Conservation (phyloP, 2,329 filamentous ascomycete genomes). For the Hymenoscyphus repandus region DNA sequence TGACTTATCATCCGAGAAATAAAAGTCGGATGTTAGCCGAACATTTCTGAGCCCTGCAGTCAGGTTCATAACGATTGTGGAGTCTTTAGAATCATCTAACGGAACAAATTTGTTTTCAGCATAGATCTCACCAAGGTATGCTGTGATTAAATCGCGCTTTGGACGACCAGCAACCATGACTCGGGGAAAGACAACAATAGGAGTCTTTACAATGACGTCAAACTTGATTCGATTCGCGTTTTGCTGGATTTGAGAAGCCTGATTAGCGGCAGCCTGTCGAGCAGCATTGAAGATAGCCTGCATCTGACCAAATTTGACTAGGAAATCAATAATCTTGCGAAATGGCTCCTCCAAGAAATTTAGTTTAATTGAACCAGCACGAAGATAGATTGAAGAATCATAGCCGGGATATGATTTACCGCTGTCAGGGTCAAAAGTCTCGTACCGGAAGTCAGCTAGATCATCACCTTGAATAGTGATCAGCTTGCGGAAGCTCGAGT, state of each 20-base stretch:
- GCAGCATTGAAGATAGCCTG: slow-evolving; percentile 98
- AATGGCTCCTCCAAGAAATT: slow-evolving; percentile 98
- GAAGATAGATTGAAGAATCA: slow-evolving; percentile 83
- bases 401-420: slow-evolving; percentile 80
- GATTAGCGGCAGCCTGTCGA: slow-evolving; percentile 85
- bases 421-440: slow-evolving; percentile 79
- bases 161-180: slow-evolving; percentile 64
- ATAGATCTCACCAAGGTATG: slow-evolving; percentile 95
- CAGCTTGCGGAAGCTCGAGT: slow-evolving; percentile 77
- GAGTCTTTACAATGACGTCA: slow-evolving; percentile 87
- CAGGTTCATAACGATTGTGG: slow-evolving; percentile 80
- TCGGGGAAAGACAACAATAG: slow-evolving; percentile 91
- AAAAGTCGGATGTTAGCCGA: slow-evolving; percentile 80
- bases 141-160: slow-evolving; percentile 78
- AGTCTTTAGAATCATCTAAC: slow-evolving; percentile 68
- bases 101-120: slow-evolving; percentile 89
- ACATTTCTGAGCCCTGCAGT: slow-evolving; percentile 90
- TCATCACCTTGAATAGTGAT: slow-evolving; percentile 95
- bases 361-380: slow-evolving; percentile 91
- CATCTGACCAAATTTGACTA: slow-evolving; percentile 99
- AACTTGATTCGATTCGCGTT: slow-evolving; percentile 88
- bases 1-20: slow-evolving; percentile 64
- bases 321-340: slow-evolving; percentile 94
- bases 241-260: slow-evolving; percentile 89
- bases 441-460: slow-evolving; percentile 93